Base-by-base conservation (phyloP, 1,139 yeast species). In the Hansenula anomala region DNA sequence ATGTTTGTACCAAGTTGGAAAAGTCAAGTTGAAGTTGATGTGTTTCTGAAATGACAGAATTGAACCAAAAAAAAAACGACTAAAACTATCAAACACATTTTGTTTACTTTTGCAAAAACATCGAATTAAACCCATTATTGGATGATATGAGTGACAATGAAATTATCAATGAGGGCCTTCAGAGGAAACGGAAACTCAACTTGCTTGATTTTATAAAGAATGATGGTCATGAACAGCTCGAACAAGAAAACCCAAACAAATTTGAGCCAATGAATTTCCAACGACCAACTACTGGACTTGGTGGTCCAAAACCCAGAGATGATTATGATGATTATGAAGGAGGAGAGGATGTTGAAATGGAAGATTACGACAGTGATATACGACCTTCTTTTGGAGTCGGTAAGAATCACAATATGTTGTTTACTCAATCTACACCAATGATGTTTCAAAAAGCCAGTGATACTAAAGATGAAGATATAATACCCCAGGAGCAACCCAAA, bases 161-260 rank as follows among this genome's bases (percentile, higher is more conserved):
- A 7, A n/a, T 9, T 6, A 10, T 4, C 11, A 39, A 25, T 10
- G 23, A 18, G 17, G 44, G 25, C 6, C 29, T 20, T 8, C 15
- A 33, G 24, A 32, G 37, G 38, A 44, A 37, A 35, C 17, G 47
- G 34, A 42, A 35, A 32, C 37, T 42, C 23, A 42, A 39, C 27
- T 40, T 44, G 18, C 38, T 46, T 15, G 49, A 46, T 38, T 46
- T 46, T 26, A 26, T 46, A 10, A 23, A 31, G 23, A 17, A 30
- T 16, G 25, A 30, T 20, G 22, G 9, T 20, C 9, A 20, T 20
- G 9, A 20, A 6, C 22, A 20, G 9, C 22, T 9, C 6, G 9
- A 6, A 6, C 22, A 6, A 12, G 25, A 23, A 8, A 12, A 6
- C 4, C 13, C 28, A 20, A 30, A 33, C 17, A 30, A 26, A 25